Conservation (phyloP, 2,329 filamentous ascomycete genomes). For the Chrysoporthe cubensis region DNA sequence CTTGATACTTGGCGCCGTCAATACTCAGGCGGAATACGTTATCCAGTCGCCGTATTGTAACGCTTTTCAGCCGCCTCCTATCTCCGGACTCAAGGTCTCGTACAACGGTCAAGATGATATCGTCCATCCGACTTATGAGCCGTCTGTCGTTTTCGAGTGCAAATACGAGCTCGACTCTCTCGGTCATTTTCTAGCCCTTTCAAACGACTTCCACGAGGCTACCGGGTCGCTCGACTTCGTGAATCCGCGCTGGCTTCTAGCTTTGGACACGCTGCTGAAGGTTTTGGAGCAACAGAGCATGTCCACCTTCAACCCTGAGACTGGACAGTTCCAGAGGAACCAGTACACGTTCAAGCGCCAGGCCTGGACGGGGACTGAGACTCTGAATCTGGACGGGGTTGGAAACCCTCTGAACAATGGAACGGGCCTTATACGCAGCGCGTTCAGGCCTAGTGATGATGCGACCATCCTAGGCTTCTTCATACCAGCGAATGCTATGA, state of each 20-base stretch:
- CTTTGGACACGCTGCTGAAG: constrained; percentile 72
- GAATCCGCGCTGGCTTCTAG: constrained; percentile 75
- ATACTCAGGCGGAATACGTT: constrained; percentile 93
- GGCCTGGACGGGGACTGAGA: constrained; percentile 87
- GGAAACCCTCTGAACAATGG: constrained; percentile 89
- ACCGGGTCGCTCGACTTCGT: constrained; percentile 80
- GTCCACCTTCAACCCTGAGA: constrained; percentile 75
- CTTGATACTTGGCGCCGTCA: constrained; percentile 89
- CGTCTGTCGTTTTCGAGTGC: constrained; percentile 88
- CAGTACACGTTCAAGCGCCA: constrained; percentile 84
- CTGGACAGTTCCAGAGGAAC: constrained; percentile 69
- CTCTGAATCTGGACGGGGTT: constrained; percentile 76
- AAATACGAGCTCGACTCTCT: constrained; percentile 98
- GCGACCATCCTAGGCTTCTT: constrained; percentile 93
- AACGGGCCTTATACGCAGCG: constrained; percentile 85
- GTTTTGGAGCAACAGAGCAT: constrained; percentile 79
- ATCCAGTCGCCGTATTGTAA: constrained; percentile 97
- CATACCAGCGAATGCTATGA: constrained; percentile 95
- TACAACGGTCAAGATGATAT: constrained; percentile 80
- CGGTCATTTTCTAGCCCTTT: constrained; percentile 84
- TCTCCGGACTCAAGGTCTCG: constrained; percentile 72
- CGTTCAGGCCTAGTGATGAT: constrained; percentile 94
- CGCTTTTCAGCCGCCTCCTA: constrained; percentile 92
- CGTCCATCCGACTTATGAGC: constrained; percentile 88
- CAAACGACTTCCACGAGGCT: constrained; percentile 83